phyloP scores from a whole-genome alignment of 73 alveolate genomes.

The Symbiodinium natans region DNA sequence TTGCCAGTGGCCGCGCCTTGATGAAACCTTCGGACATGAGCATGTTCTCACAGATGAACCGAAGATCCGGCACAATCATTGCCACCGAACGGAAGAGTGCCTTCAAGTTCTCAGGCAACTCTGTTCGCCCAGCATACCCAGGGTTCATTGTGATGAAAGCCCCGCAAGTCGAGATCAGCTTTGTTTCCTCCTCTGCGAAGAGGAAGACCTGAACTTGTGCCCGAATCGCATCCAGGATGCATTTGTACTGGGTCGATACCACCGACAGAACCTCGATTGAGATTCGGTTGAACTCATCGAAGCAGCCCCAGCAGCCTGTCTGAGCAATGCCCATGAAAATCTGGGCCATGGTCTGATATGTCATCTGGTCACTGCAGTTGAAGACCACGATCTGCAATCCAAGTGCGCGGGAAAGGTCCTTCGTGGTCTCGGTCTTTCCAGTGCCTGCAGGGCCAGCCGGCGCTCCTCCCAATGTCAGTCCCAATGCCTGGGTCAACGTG shows the following conservation, averaged over 20 bases:
- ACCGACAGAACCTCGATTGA: slow-evolving; percentile 99
- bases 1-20: slow-evolving; percentile 97
- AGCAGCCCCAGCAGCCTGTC: slow-evolving; percentile 99
- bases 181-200: slow-evolving; percentile 98
- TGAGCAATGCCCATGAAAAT: slow-evolving; percentile 99
- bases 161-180: slow-evolving; percentile 98
- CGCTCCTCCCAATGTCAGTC: slow-evolving; percentile 99
- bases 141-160: slow-evolving; percentile 99
- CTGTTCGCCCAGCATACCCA: slow-evolving; percentile 99
- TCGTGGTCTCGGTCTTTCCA: slow-evolving; percentile 96
- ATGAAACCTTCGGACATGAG: slow-evolving; percentile 99
- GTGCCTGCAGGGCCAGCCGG: slow-evolving; percentile 99
- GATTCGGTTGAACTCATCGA: slow-evolving; percentile 99
- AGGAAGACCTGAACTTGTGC: slow-evolving; percentile 96
- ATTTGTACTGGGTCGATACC: slow-evolving; percentile 99
- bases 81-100: slow-evolving; percentile 99
- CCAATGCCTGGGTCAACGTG: slow-evolving; percentile 99
- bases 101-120: slow-evolving; percentile 99
- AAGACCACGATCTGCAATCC: slow-evolving; percentile 99
- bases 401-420: slow-evolving; percentile 99
- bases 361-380: slow-evolving; percentile 99
- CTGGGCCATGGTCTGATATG: slow-evolving; percentile 99
- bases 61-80: slow-evolving; percentile 99
- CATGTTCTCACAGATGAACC: slow-evolving; percentile 99
- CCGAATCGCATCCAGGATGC: slow-evolving; percentile 99